phyloP scores from a whole-genome alignment of 106 monocot species.

The Posidonia australis region DNA sequence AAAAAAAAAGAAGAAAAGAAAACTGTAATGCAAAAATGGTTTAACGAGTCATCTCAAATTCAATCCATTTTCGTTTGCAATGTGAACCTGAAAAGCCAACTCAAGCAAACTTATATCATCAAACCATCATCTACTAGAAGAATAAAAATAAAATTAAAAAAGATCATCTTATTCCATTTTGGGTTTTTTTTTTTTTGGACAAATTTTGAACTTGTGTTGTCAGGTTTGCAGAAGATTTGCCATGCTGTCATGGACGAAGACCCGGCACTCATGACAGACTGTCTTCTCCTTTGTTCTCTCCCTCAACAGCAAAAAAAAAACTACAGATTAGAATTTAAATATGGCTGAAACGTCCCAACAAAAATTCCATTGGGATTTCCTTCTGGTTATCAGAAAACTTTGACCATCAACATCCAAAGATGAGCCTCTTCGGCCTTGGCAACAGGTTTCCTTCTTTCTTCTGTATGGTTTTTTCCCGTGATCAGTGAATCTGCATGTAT shows the following conservation, averaged over 20 bases:
- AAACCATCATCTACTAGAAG: too few relatives aligned
- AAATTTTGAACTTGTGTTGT: too few relatives aligned
- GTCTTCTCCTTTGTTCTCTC: constrained; percentile 8
- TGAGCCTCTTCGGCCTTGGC: constrained; percentile 36
- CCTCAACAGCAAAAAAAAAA: not conserved
- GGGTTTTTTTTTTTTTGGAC: too few relatives aligned
- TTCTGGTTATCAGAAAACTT: not conserved
- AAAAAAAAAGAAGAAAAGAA: too few relatives aligned
- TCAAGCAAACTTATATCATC: too few relatives aligned
- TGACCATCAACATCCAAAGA: constrained; percentile 1
- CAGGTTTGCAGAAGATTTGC: not conserved
- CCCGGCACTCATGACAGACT: constrained; percentile 14
- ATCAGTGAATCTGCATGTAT: not conserved
- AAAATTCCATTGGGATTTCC: not conserved
- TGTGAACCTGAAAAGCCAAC: too few relatives aligned
- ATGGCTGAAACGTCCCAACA: not conserved
- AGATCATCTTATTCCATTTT: too few relatives aligned
- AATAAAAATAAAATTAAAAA: too few relatives aligned
- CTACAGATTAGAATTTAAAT: not conserved
- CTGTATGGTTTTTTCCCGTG: not conserved
- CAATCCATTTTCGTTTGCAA: too few relatives aligned
- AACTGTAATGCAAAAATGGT: too few relatives aligned
- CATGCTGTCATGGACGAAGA: constrained; percentile 6
- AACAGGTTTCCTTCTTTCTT: constrained; percentile 13
- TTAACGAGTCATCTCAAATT: too few relatives aligned